phyloP scores from a whole-genome alignment of 306 rosid genomes.

The Vigna radiata region DNA sequence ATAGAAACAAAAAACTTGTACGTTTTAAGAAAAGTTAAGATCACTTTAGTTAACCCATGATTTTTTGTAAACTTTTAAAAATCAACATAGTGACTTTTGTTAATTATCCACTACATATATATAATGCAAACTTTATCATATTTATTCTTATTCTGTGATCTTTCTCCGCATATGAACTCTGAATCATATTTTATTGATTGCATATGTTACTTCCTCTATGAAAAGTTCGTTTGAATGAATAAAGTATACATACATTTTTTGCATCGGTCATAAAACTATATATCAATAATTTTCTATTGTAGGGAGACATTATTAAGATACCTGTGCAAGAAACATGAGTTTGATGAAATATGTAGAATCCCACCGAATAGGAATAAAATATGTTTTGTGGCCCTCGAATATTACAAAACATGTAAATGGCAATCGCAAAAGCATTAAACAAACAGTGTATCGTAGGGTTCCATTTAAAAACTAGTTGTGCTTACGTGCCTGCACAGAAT shows the following conservation, averaged over 20 bases:
- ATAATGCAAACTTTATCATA: not conserved
- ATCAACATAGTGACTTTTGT: not conserved
- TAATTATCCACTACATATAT: not conserved
- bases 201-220: not conserved
- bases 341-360: slow-evolving; percentile 37
- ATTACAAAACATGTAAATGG: slow-evolving; percentile 14
- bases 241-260: not conserved
- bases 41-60: too few relatives aligned
- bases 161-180: not conserved
- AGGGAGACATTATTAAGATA: slow-evolving; percentile 30
- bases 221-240: slow-evolving; percentile 7
- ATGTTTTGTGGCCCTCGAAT: slow-evolving; percentile 12
- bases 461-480: slow-evolving; percentile 26
- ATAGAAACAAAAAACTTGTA: too few relatives aligned
- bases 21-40: too few relatives aligned
- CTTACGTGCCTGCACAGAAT: slow-evolving; percentile 37
- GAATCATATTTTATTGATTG: not conserved
- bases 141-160: too few relatives aligned
- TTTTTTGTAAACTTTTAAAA: too few relatives aligned
- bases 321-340: slow-evolving; percentile 42
- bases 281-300: slow-evolving; percentile 20
- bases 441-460: not conserved
- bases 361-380: slow-evolving; percentile 39
- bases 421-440: slow-evolving; percentile 31
- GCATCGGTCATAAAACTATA: not conserved